Evolutionary conservation across 2,329 filamentous ascomycete species (phyloP).

Genomic region (Aspergillus melleus): DNA sequence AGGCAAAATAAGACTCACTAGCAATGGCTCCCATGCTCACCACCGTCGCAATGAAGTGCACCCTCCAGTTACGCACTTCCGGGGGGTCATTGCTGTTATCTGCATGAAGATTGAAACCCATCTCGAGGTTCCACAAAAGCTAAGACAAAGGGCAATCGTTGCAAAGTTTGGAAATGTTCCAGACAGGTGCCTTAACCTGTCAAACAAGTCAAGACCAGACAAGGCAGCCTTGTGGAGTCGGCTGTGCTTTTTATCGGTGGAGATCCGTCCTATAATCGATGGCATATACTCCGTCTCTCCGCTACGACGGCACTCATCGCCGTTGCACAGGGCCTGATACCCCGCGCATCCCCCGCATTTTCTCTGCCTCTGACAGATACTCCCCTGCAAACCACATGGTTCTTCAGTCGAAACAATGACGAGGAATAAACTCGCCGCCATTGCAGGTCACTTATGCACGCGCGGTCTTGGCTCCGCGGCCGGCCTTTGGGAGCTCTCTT

Average conservation of each 20-base stretch:
- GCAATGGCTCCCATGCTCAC: conserved; percentile 13
- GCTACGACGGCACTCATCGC: neutral
- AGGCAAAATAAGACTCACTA: neutral
- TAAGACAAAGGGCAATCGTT: neutral
- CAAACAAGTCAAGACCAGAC: neutral
- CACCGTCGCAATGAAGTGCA: conserved; percentile 9
- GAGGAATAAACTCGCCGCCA: neutral
- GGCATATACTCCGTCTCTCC: neutral
- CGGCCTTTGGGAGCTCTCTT: neutral
- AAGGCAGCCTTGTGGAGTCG: neutral
- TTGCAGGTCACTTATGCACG: neutral
- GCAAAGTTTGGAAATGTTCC: neutral
- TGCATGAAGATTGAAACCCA: conserved; percentile 17
- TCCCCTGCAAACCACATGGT: neutral
- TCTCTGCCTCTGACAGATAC: neutral
- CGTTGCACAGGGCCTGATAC: neutral
- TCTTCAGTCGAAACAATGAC: neutral
- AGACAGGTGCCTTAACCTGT: neutral
- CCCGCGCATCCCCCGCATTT: neutral
- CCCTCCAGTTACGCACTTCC: conserved; percentile 11
- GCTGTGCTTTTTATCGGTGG: conserved; percentile 1
- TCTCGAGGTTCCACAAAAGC: neutral
- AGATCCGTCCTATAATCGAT: neutral
- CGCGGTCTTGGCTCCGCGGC: conserved; percentile 9
- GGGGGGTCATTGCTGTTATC: conserved; percentile 13